Evolutionary conservation across 805 yeast species (phyloP).

Genomic region (Yarrowia phangngaensis): DNA sequence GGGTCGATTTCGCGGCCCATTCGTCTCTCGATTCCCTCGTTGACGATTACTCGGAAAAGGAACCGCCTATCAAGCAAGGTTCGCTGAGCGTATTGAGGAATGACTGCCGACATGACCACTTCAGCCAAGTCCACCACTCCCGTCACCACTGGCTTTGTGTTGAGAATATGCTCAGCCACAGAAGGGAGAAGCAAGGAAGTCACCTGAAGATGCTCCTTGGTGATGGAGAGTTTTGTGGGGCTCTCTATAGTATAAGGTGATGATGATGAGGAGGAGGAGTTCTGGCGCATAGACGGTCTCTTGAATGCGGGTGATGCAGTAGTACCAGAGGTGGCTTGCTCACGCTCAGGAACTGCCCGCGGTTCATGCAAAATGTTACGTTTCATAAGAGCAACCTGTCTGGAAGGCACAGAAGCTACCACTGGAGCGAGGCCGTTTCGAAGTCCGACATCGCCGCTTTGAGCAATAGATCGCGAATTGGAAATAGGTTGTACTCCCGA

Average conservation of each 20-base stretch:
- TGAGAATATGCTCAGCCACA: not conserved
- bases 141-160: not conserved
- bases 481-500: conserved; percentile 49
- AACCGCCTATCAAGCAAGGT: conserved; percentile 5
- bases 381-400: conserved; percentile 17
- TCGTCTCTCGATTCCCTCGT: conserved; percentile 3
- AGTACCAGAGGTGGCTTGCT: too few relatives aligned
- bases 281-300: conserved; percentile 17
- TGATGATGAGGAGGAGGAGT: conserved; percentile 7
- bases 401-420: conserved; percentile 34
- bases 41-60: conserved; percentile 6
- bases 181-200: not conserved
- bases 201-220: conserved; percentile 5
- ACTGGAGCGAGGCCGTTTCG: conserved; percentile 37
- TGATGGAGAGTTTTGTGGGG: conserved; percentile 9
- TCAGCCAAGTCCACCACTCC: conserved; percentile 12
- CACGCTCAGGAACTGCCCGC: conserved; percentile 4
- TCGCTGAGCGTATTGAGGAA: conserved; percentile 18
- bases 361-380: conserved; percentile 18
- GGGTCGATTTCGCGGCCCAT: conserved; percentile 4
- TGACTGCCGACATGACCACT: not conserved
- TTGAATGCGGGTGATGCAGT: conserved; percentile 16
- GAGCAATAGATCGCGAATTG: conserved; percentile 37
- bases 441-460: conserved; percentile 35
- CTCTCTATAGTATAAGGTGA: conserved; percentile 5